Evolutionary conservation across 371 early-diverging fungal genomes (phyloP), one percentile per base, ranked within the genome.

Genomic region (Mortierella sp.): DNA sequence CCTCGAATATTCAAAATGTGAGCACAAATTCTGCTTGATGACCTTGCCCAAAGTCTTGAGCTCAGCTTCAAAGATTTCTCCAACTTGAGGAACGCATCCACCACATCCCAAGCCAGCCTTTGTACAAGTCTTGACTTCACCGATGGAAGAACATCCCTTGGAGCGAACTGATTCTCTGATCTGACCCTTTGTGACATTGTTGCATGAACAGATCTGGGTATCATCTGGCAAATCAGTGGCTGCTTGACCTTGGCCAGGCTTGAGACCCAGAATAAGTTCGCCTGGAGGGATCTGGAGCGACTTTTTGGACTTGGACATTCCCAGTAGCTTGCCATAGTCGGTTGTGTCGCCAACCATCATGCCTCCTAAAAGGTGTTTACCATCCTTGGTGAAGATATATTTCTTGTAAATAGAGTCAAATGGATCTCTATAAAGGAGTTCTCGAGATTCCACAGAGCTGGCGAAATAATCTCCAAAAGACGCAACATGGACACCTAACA

Each of bases 171-270:
- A 71, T 12, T 77, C 62, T 29, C 77, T 77, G 46, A 91, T 84
- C 48, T 85, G 79, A 44, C 85, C 88, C 72, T 90, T 91, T 57
- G 87, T 85, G 62, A 91, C 82, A 68, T 91, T 91, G 80, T 87
- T 88, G 70, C 91, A 91, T 19, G 91, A 91, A 67, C 91, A 91
- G 56, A 91, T 84, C 62, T 91, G 90, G 7, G 91, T 85, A 37
- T 91, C 90, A 52, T 90, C 89, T 12, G 89, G 88, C 11, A 91
- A 71, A 44, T 89, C 83, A 15, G 80, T 80, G 29, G 82, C 84
- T 18, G 74, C 84, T 50, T 81, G 79, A 14, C 70, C 81, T 60
- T 70, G 70, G 11, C 80, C 84, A 21, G 79, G 64, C 64, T 84
- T 74, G 26, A 83, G 64, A 52, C 90, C 89, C 14, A 88, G 69